Evolutionary conservation across 805 yeast genomes (phyloP).

Genomic region (Kurtzmaniella fragi): DNA sequence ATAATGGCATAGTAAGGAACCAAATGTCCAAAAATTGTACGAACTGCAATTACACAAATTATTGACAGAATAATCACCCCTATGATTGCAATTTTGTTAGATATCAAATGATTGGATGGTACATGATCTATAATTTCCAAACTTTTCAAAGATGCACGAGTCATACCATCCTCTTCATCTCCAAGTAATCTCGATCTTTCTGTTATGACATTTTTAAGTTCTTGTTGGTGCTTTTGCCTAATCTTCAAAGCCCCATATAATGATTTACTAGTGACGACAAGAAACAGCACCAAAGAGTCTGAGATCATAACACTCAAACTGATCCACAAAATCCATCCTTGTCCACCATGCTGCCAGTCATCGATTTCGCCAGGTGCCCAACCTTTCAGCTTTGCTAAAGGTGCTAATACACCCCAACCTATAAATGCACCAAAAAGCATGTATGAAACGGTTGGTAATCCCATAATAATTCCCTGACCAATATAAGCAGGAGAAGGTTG

Average conservation of each 20-base stretch:
- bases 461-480: slow-evolving; percentile 98
- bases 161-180: not conserved
- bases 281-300: slow-evolving; percentile 79
- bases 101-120: slow-evolving; percentile 45
- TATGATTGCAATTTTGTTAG: slow-evolving; percentile 40
- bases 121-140: slow-evolving; percentile 17
- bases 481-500: slow-evolving; percentile 97
- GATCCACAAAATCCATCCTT: slow-evolving; percentile 97
- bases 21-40: slow-evolving; percentile 61
- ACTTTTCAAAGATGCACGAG: no score
- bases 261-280: slow-evolving; percentile 52
- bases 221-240: slow-evolving; percentile 2
- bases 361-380: slow-evolving; percentile 92
- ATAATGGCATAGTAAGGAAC: slow-evolving; percentile 69
- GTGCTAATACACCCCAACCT: slow-evolving; percentile 94
- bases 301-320: slow-evolving; percentile 90
- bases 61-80: slow-evolving; percentile 68
- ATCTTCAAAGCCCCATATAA: slow-evolving; percentile 10
- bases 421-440: slow-evolving; percentile 86
- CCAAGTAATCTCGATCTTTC: not conserved
- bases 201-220: not conserved
- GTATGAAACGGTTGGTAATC: slow-evolving; percentile 81
- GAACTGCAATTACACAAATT: slow-evolving; percentile 61
- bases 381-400: slow-evolving; percentile 58
- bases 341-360: slow-evolving; percentile 92